Percentiles rank a stretch among this genome's conserved stretches.
Conservation (phyloP, 2,329 filamentous ascomycete species). For the Calonectria hongkongensis region DNA sequence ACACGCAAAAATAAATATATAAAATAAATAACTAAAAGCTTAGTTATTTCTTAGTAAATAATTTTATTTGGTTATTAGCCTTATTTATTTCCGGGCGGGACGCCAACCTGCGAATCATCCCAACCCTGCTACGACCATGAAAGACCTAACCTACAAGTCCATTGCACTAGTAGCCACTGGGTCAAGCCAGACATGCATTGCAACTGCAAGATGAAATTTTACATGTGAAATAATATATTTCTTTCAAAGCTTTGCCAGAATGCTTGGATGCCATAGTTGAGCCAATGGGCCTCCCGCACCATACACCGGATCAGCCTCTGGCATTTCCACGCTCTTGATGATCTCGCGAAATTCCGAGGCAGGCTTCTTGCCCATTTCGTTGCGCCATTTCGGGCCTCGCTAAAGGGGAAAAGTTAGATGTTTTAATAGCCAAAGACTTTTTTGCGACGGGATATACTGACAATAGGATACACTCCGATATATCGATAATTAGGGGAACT, state of each 20-base stretch:
- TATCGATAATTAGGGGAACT: conserved; percentile 49
- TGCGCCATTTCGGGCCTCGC: conserved; percentile 46
- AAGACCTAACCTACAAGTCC: too few species aligned
- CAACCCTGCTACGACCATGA: too few species aligned
- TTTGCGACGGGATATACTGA: not conserved
- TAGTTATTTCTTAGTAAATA: too few species aligned
- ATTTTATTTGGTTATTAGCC: too few species aligned
- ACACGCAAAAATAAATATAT: too few species aligned
- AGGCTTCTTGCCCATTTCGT: conserved; percentile 44
- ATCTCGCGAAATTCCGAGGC: conserved; percentile 33
- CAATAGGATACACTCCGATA: conserved; percentile 50
- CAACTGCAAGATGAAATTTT: too few species aligned
- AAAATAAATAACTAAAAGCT: too few species aligned
- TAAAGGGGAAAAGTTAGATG: not conserved
- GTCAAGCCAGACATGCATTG: too few species aligned
- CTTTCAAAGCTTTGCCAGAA: conserved; percentile 39
- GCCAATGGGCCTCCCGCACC: conserved; percentile 41
- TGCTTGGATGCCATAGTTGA: conserved; percentile 35
- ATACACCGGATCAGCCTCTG: conserved; percentile 44
- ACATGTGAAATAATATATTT: too few species aligned
- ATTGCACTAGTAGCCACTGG: too few species aligned
- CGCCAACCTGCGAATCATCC: too few species aligned
- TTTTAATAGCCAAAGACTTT: not conserved
- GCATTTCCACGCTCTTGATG: conserved; percentile 44
- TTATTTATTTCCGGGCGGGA: too few species aligned